These are phyloP conservation scores for Rubia balearica DNA, from an alignment of 305 asterid genomes.

Conservation along the genomic window DNA sequence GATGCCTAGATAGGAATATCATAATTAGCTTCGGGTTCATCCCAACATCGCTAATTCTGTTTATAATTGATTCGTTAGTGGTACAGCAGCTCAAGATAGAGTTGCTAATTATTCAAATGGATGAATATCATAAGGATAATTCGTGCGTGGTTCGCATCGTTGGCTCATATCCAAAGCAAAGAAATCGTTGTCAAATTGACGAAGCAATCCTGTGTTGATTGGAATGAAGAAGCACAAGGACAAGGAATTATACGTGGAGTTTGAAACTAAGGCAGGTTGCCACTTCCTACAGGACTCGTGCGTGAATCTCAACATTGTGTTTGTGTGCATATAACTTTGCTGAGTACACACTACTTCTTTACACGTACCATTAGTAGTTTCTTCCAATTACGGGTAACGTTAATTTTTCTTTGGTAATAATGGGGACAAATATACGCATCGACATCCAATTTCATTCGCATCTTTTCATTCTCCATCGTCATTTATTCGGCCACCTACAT, in stretches of 20 bases:
- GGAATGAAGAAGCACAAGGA: not conserved
- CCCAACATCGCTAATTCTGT: too few relatives aligned
- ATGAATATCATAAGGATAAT: not conserved
- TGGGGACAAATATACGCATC: not conserved
- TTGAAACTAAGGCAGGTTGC: not conserved
- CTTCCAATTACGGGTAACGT: not conserved
- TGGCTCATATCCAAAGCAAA: not conserved
- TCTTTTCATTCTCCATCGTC: not conserved
- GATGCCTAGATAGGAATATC: too few relatives aligned
- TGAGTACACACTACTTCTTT: not conserved
- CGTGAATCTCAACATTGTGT: not conserved
- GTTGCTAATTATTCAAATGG: too few relatives aligned
- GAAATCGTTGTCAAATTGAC: conserved; percentile 1
- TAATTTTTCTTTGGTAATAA: not conserved
- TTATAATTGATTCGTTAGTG: too few relatives aligned
- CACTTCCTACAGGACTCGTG: not conserved
- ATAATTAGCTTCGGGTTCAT: too few relatives aligned
- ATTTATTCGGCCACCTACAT: not conserved
- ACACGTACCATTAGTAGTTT: conserved; percentile 7
- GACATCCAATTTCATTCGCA: not conserved
- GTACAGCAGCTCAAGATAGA: too few relatives aligned
- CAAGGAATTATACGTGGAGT: not conserved
- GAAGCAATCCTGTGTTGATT: not conserved
- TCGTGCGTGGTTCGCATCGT: not conserved
- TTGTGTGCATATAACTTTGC: not conserved